Conservation (phyloP, 495 filamentous ascomycete species). For the Aspergillus leporis region DNA sequence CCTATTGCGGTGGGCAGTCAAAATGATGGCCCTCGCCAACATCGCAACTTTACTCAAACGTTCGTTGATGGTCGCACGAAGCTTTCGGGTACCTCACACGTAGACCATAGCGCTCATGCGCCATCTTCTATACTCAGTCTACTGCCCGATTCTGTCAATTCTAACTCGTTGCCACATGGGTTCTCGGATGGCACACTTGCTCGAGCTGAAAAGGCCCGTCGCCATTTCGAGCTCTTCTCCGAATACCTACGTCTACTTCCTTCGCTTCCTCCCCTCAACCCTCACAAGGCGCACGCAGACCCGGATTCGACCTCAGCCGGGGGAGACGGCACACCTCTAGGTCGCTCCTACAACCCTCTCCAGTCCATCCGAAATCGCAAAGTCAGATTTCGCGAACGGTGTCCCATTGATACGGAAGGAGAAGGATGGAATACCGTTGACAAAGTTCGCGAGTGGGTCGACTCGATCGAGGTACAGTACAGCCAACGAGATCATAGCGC, state of each 20-base stretch:
- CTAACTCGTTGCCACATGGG: constrained; percentile 50
- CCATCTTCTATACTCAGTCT: constrained; percentile 31
- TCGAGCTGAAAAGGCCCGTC: constrained; percentile 75
- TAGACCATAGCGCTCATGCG: constrained; percentile 1
- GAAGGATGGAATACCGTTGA: constrained; percentile 74
- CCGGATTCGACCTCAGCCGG: constrained; percentile 3
- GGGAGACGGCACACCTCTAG: constrained; percentile 32
- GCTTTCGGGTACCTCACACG: not conserved
- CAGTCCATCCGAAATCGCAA: constrained; percentile 86
- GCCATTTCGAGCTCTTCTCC: constrained; percentile 73
- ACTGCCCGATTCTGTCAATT: constrained; percentile 32
- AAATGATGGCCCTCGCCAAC: constrained; percentile 16
- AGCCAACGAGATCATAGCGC: constrained; percentile 38
- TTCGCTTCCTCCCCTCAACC: constrained; percentile 64
- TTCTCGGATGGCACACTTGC: constrained; percentile 76
- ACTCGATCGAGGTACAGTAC: constrained; percentile 58
- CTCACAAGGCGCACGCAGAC: constrained; percentile 4
- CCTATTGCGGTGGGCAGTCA: constrained; percentile 18
- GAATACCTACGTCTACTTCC: constrained; percentile 79
- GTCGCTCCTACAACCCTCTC: constrained; percentile 78
- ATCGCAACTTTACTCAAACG: constrained; percentile 22
- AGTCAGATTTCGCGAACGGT: constrained; percentile 70
- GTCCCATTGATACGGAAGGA: constrained; percentile 66
- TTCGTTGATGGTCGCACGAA: constrained; percentile 16
- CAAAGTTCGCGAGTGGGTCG: constrained; percentile 72